Evolutionary conservation across 2,329 filamentous ascomycete species (phyloP).

Genomic region (Monilinia fructigena): DNA sequence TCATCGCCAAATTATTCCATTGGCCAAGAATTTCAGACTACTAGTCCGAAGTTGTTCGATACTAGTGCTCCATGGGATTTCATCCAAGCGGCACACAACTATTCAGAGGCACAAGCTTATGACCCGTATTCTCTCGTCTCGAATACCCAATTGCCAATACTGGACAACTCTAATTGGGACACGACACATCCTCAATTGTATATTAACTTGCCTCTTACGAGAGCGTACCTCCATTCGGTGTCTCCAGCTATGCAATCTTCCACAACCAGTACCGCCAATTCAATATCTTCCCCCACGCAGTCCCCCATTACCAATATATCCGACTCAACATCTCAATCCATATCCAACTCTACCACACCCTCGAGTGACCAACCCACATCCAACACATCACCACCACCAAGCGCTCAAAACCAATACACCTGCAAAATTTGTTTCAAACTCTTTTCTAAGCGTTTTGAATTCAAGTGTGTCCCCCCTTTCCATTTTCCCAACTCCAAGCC

Average conservation of each 20-base stretch:
- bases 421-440: conserved; percentile 13
- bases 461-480: not conserved
- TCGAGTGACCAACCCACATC: conserved; percentile 2
- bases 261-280: not conserved
- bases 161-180: not conserved
- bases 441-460: conserved; percentile 14
- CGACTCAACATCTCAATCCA: not conserved
- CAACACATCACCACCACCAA: not conserved
- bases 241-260: not conserved
- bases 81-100: not conserved
- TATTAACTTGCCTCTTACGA: not conserved
- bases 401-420: conserved; percentile 9
- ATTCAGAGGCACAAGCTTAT: not conserved
- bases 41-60: not conserved
- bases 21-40: not conserved
- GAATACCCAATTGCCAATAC: not conserved
- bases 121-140: not conserved
- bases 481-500: not conserved
- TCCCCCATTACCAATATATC: not conserved
- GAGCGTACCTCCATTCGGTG: not conserved
- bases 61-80: not conserved
- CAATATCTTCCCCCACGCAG: not conserved
- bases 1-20: not conserved
- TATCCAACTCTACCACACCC: conserved; percentile 1
- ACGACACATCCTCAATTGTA: not conserved